These are phyloP conservation scores for Penicillium chermesinum DNA, from an alignment of 495 filamentous ascomycete species.

Conservation along the genomic window DNA sequence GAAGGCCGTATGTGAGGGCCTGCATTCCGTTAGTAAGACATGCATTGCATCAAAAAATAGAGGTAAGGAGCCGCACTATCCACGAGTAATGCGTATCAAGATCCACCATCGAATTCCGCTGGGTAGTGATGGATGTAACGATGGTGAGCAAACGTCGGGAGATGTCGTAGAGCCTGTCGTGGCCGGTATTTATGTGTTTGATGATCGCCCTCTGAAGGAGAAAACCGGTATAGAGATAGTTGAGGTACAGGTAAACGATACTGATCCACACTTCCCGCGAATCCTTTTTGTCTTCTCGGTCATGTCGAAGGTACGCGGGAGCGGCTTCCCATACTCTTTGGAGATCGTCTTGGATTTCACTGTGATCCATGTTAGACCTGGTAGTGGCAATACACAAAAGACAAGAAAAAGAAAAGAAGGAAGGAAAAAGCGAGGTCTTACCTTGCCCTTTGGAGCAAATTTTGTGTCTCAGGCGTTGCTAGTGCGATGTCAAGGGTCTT, in stretches of 20 bases:
- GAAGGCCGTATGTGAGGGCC: constrained; percentile 52
- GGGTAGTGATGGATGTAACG: constrained; percentile 42
- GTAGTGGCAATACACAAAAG: background rate
- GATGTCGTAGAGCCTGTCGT: constrained; percentile 47
- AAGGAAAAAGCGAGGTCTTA: too few relatives aligned
- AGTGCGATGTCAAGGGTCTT: constrained; percentile 57
- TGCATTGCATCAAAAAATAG: background rate
- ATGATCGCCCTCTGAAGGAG: constrained; percentile 53
- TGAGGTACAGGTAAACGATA: constrained; percentile 40
- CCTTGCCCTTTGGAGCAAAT: constrained; percentile 44
- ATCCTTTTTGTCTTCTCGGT: constrained; percentile 28
- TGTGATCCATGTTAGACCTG: constrained; percentile 2
- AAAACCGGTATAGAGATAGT: constrained; percentile 54
- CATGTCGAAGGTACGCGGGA: constrained; percentile 33
- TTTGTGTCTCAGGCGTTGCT: constrained; percentile 33
- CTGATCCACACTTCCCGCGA: constrained; percentile 20
- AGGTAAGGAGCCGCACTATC: constrained; percentile 41
- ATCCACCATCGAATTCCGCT: constrained; percentile 44
- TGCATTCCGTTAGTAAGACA: constrained; percentile 20
- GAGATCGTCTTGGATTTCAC: constrained; percentile 31
- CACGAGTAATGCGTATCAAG: constrained; percentile 51
- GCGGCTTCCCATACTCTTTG: constrained; percentile 29
- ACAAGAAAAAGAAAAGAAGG: too few relatives aligned
- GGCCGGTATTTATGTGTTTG: constrained; percentile 45
- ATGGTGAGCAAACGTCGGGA: constrained; percentile 48